Conservation (phyloP, 257 asterid genomes). For the Scutellaria galericulata region DNA sequence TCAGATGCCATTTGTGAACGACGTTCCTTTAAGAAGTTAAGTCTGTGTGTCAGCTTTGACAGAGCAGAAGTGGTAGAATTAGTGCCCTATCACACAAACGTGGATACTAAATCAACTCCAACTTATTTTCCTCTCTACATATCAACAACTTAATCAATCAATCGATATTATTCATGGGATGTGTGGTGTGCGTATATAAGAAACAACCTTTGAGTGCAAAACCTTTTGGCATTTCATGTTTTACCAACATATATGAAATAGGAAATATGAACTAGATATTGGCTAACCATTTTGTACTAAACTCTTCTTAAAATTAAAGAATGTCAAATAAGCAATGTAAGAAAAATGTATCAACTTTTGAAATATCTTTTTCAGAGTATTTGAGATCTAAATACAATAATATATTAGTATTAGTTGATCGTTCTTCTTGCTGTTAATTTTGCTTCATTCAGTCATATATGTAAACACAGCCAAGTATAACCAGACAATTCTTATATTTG, state of each 20-base stretch:
- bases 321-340: background rate
- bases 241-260: background rate
- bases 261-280: background rate
- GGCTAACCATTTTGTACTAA: too few species aligned
- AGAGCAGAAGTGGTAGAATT: constrained; percentile 75
- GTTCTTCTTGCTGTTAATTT: background rate
- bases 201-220: background rate
- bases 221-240: background rate
- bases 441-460: background rate
- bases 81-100: constrained; percentile 62
- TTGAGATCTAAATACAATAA: background rate
- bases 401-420: background rate
- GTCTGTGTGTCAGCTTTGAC: constrained; percentile 86
- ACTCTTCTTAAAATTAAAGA: background rate
- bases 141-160: too few species aligned
- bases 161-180: too few species aligned
- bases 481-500: background rate
- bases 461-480: background rate
- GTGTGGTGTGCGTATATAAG: too few species aligned
- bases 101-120: background rate
- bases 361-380: background rate
- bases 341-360: background rate
- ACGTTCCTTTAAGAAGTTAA: constrained; percentile 90
- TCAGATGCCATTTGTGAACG: constrained; percentile 75
- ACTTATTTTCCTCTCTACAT: background rate